phyloP scores from a whole-genome alignment of 2,329 filamentous ascomycete species.

The Beauveria australis region DNA sequence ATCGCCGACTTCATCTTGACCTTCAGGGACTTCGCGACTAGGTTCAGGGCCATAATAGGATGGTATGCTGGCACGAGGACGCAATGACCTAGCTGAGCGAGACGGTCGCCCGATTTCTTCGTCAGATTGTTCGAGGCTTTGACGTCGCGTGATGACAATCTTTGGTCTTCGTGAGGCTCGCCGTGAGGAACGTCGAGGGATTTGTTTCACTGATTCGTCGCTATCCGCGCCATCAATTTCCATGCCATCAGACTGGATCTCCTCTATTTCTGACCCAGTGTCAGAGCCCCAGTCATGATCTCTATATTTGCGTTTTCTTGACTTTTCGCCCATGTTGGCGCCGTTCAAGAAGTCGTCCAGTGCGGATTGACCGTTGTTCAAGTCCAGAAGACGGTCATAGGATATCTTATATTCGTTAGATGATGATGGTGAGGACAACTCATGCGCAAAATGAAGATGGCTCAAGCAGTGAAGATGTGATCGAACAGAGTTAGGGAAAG shows the following conservation, averaged over 20 bases:
- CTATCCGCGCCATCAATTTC: constrained; percentile 21
- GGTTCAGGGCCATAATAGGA: not conserved
- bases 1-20: constrained; percentile 16
- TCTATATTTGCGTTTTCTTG: constrained; percentile 25
- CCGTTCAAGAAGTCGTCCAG: constrained; percentile 17
- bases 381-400: constrained; percentile 21
- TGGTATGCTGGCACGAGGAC: constrained; percentile 18
- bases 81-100: constrained; percentile 13
- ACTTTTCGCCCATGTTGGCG: constrained; percentile 12
- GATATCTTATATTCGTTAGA: constrained; percentile 20
- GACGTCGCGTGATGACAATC: not conserved
- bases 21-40: not conserved
- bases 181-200: constrained; percentile 7
- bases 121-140: not conserved
- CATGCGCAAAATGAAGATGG: not conserved
- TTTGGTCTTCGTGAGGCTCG: constrained; percentile 10
- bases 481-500: not conserved
- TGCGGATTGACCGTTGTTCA: constrained; percentile 25
- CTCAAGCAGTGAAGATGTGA: not conserved
- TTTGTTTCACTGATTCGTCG: constrained; percentile 11
- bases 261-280: constrained; percentile 13
- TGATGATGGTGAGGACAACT: not conserved
- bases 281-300: constrained; percentile 24
- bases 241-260: constrained; percentile 18
- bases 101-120: not conserved